A percentile compares a stretch with the other conserved stretches of the same genome.
phyloP scores from a whole-genome alignment of 2,329 filamentous ascomycete species.

The Nothopassalora personata region DNA sequence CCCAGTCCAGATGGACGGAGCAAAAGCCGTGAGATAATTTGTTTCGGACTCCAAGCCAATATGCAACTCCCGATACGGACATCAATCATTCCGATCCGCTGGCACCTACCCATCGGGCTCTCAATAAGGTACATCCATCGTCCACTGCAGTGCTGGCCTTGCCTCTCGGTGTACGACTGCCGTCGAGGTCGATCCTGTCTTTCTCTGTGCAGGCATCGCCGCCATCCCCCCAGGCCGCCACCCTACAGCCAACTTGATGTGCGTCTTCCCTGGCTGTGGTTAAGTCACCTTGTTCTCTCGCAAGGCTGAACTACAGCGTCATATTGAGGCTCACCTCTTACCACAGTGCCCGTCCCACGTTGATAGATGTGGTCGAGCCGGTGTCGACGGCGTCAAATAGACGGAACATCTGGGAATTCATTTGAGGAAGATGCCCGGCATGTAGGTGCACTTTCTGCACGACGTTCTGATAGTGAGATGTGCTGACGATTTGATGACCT shows the following conservation, averaged over 20 bases:
- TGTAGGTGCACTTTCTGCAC: not conserved
- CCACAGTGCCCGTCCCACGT: slow-evolving; percentile 11
- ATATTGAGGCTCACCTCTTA: slow-evolving; percentile 18
- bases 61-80: no score
- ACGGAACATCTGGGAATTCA: slow-evolving; percentile 11
- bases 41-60: no score
- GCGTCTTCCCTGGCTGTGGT: slow-evolving; percentile 14
- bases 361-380: slow-evolving; percentile 5
- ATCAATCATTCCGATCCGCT: no score
- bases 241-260: slow-evolving; percentile 12
- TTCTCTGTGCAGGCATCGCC: slow-evolving; percentile 2
- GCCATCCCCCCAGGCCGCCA: slow-evolving; percentile 7
- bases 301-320: slow-evolving; percentile 21
- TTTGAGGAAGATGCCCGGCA: slow-evolving; percentile 8
- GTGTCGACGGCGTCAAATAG: slow-evolving; percentile 7
- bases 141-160: no score
- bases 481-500: no score
- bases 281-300: slow-evolving; percentile 16
- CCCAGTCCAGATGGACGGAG: no score
- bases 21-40: no score
- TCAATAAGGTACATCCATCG: no score
- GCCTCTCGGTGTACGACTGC: no score
- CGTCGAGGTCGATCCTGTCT: no score
- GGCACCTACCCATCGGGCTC: no score
- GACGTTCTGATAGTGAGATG: no score